Evolutionary conservation across 1,139 yeast genomes (phyloP).

Genomic region (Meyerozyma elateridarum): DNA sequence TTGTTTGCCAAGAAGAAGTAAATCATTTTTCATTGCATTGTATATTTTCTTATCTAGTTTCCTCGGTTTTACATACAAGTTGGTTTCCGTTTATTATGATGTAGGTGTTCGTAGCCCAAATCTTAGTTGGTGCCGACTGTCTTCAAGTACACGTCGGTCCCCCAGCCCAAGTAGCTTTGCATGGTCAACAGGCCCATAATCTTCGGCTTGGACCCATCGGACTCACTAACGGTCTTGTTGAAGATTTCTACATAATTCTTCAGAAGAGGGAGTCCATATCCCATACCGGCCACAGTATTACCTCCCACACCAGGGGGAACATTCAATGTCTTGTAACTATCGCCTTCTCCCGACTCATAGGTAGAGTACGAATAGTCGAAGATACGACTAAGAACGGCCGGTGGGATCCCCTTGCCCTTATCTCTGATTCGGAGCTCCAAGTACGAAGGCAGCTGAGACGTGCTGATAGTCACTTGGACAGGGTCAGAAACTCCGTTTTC

Average conservation of each 20-base stretch:
- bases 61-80: no score
- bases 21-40: no score
- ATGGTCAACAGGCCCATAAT: conserved; percentile 66
- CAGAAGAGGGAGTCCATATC: conserved; percentile 88
- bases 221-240: conserved; percentile 28
- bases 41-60: no score
- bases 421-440: conserved; percentile 75
- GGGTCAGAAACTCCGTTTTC: conserved; percentile 61
- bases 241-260: conserved; percentile 47
- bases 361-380: conserved; percentile 88
- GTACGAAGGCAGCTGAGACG: conserved; percentile 36
- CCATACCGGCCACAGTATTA: conserved; percentile 88
- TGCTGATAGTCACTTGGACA: conserved; percentile 62
- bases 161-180: conserved; percentile 82
- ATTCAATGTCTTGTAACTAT: conserved; percentile 53
- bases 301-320: conserved; percentile 70
- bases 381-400: conserved; percentile 56
- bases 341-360: conserved; percentile 58
- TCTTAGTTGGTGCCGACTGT: conserved; percentile 20
- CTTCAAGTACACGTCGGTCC: conserved; percentile 49
- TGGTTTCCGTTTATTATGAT: no score
- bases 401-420: conserved; percentile 83
- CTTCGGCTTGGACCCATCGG: conserved; percentile 11
- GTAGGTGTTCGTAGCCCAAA: no score
- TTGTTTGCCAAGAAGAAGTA: conserved; percentile 69